phyloP scores from a whole-genome alignment of 139 green algal species.

The Micromonas pusilla region DNA sequence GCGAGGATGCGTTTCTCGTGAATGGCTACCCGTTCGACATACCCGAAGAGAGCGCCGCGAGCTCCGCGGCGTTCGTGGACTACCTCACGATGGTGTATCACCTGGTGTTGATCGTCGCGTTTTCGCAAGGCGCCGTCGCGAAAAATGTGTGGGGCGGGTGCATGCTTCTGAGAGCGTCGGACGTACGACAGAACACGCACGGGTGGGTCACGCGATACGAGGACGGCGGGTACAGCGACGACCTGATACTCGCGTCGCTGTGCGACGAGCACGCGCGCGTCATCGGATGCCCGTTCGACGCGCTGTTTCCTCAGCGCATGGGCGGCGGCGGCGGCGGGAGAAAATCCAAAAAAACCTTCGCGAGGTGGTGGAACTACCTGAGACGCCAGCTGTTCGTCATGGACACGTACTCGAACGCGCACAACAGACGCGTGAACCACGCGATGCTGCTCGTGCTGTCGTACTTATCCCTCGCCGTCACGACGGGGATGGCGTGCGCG shows the following conservation, averaged over 20 bases:
- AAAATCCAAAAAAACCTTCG: not conserved
- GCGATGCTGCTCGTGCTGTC: constrained; percentile 57
- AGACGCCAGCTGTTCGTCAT: constrained; percentile 83
- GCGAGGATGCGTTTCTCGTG: constrained; percentile 22
- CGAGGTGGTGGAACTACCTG: constrained; percentile 85
- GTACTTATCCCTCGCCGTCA: constrained; percentile 4
- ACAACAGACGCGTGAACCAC: constrained; percentile 53
- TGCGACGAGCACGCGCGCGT: constrained; percentile 41
- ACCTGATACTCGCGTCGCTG: constrained; percentile 71
- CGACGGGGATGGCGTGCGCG: not conserved
- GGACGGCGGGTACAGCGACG: constrained; percentile 80
- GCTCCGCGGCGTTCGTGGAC: not conserved
- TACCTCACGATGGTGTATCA: constrained; percentile 22
- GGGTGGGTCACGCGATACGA: constrained; percentile 51
- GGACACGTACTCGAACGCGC: constrained; percentile 68
- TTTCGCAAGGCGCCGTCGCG: constrained; percentile 42
- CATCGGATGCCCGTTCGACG: constrained; percentile 54
- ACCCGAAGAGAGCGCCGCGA: not conserved
- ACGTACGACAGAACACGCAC: constrained; percentile 47
- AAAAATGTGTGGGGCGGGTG: constrained; percentile 50
- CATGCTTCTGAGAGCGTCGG: constrained; percentile 65
- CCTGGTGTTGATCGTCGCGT: constrained; percentile 59
- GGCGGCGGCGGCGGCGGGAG: no score
- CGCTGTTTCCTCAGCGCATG: constrained; percentile 60
- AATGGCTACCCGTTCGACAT: constrained; percentile 24